These are phyloP conservation scores for Podaxis sp. DNA, from an alignment of 768 basidiomycete species.

Conservation along the genomic window DNA sequence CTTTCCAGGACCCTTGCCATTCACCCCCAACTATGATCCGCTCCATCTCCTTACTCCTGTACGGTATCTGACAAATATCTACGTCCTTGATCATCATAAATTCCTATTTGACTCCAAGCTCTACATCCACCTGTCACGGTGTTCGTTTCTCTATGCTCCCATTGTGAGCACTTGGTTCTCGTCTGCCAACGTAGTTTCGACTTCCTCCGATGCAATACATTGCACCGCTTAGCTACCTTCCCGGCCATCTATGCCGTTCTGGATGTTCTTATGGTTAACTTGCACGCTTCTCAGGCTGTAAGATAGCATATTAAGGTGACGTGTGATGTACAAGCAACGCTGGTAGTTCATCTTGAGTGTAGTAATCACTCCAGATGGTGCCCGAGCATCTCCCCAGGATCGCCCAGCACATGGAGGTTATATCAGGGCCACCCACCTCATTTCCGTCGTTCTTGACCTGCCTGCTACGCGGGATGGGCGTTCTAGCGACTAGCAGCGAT, in stretches of 20 bases:
- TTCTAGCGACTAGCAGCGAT: too few relatives aligned
- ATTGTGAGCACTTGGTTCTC: background rate
- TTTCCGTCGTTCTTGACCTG: too few relatives aligned
- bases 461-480: too few relatives aligned
- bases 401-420: too few relatives aligned
- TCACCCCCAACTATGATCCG: slow-evolving; percentile 5
- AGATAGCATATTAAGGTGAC: slow-evolving; percentile 2
- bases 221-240: slow-evolving; percentile 4
- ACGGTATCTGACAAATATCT: background rate
- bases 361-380: background rate
- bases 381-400: too few relatives aligned
- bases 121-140: background rate
- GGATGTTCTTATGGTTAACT: slow-evolving; percentile 10
- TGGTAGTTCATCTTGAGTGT: background rate
- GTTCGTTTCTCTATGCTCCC: background rate
- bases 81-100: background rate
- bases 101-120: background rate
- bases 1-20: background rate
- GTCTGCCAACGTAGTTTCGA: background rate
- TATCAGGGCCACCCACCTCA: too few relatives aligned
- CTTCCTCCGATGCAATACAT: slow-evolving; percentile 1
- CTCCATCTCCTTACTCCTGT: background rate
- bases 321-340: background rate
- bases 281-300: background rate
- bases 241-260: slow-evolving; percentile 15